Evolutionary conservation across 2,329 filamentous ascomycete genomes (phyloP), one percentile per base, ranked within the genome.

Genomic region (Penicillium glabrum): DNA sequence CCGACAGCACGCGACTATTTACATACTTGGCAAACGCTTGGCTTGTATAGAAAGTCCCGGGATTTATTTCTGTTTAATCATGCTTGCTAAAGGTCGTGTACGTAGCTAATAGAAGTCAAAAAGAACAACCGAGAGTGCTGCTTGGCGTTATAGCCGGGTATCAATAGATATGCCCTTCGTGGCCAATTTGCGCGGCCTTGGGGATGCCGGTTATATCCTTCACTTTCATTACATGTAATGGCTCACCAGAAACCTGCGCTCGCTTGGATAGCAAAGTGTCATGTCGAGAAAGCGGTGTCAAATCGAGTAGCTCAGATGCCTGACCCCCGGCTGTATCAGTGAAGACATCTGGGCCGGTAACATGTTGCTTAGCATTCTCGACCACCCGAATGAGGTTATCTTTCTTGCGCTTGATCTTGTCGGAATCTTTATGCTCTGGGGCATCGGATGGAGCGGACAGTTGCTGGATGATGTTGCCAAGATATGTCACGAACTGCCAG

Each of bases 291-390:
- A 55, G 54, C 7, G 69, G 67, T 3, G 69, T 73, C 53, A 74
- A 57, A 56, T 71, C 65, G 43, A 71, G 50, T 58, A 72, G 61
- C 19, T 59, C 61, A 35, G 62, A 50, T 19, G 51, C 54, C 23
- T 66, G 62, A 13, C 52, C 49, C 11, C 64, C 76, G 43, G 80
- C 76, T 52, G 80, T 75, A 69, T 96, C 90, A 69, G 89, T 93
- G 88, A 93, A 96, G 70, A 92, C 96, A 50, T 96, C 91, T 7
- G 96, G 79, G 58, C 83, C 87, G 56, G 87, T 87, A 49, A 96
- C 88, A 68, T 96, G 90, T 65, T 88, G 86, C 61, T 93, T 89
- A 2, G 91, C 91, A 47, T 90, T 88, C 59, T 87, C 82, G 13
- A 91, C 82, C 1, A 93, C 91, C 26, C 83, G 86, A 33, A 86